Conservation (phyloP, 2,329 filamentous ascomycete genomes). For the Curvularia eragrostidis region DNA sequence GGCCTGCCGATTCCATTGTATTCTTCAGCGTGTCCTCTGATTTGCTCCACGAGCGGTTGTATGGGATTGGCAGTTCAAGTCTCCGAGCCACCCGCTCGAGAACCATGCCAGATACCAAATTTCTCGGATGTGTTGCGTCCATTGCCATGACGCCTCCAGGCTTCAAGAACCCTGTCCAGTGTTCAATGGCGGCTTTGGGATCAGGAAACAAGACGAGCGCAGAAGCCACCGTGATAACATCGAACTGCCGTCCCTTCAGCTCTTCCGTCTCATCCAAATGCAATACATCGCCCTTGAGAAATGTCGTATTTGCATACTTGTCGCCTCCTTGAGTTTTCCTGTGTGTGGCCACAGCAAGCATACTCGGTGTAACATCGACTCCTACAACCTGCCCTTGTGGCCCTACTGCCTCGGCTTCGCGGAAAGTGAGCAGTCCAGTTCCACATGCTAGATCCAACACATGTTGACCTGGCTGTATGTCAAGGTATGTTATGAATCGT, state of each 20-base stretch:
- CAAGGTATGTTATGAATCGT: slow-evolving; percentile 46
- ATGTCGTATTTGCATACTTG: slow-evolving; percentile 42
- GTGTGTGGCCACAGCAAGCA: slow-evolving; percentile 49
- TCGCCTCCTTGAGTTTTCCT: slow-evolving; percentile 37
- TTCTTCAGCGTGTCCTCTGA: slow-evolving; percentile 40
- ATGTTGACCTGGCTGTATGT: slow-evolving; percentile 46
- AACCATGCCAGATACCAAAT: slow-evolving; percentile 47
- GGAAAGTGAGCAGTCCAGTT: slow-evolving; percentile 54
- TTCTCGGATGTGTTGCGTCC: slow-evolving; percentile 51
- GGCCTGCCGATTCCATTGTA: slow-evolving; percentile 46
- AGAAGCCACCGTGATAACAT: slow-evolving; percentile 50
- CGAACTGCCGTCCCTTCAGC: slow-evolving; percentile 37
- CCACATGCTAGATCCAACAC: slow-evolving; percentile 57
- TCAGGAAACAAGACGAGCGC: slow-evolving; percentile 52
- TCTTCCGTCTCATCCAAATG: slow-evolving; percentile 40
- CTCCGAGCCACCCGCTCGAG: slow-evolving; percentile 47
- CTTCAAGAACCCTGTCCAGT: slow-evolving; percentile 51
- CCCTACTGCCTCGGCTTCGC: slow-evolving; percentile 50
- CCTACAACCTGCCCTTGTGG: slow-evolving; percentile 49
- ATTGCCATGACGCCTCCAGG: slow-evolving; percentile 50
- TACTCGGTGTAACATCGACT: slow-evolving; percentile 52
- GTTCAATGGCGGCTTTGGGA: slow-evolving; percentile 45
- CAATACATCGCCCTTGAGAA: slow-evolving; percentile 49
- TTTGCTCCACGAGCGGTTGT: slow-evolving; percentile 48
- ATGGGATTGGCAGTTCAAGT: slow-evolving; percentile 44